phyloP scores from a whole-genome alignment of 805 yeast genomes.

The Spathaspora girioi region DNA sequence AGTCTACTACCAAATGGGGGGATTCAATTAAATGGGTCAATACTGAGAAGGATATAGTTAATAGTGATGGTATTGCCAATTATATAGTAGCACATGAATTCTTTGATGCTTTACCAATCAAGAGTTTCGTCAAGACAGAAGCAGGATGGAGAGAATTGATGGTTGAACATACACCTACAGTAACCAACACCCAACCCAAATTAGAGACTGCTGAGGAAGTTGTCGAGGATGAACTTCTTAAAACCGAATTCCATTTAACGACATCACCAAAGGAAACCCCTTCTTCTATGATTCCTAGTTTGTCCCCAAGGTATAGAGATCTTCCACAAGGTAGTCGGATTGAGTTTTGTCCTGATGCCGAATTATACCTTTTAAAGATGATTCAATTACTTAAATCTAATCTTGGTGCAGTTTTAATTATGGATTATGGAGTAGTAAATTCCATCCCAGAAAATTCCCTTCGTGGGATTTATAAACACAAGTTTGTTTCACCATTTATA shows the following conservation, averaged over 20 bases:
- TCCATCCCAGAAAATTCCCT: slow-evolving; percentile 69
- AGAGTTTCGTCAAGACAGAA: slow-evolving; percentile 54
- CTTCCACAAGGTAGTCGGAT: slow-evolving; percentile 56
- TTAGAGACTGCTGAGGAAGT: slow-evolving; percentile 13
- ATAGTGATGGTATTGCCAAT: slow-evolving; percentile 36
- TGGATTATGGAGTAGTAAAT: slow-evolving; percentile 71
- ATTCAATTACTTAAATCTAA: slow-evolving; percentile 37
- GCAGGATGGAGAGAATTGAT: slow-evolving; percentile 77
- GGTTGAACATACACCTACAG: slow-evolving; percentile 52
- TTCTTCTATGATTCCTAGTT: slow-evolving; percentile 52
- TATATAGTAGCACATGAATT: slow-evolving; percentile 81
- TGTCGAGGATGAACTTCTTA: slow-evolving; percentile 9
- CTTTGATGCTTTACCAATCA: slow-evolving; percentile 81
- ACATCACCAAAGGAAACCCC: slow-evolving; percentile 60
- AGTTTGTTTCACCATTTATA: slow-evolving; percentile 70
- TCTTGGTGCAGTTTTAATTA: slow-evolving; percentile 61
- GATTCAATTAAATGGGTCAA: slow-evolving; percentile 56
- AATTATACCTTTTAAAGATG: slow-evolving; percentile 53
- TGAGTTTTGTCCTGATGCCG: slow-evolving; percentile 75
- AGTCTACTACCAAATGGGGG: slow-evolving; percentile 48
- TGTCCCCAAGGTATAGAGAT: slow-evolving; percentile 46
- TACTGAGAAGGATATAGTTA: slow-evolving; percentile 46
- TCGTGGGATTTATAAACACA: slow-evolving; percentile 70
- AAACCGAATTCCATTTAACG: slow-evolving; percentile 52
- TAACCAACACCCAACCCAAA: slow-evolving; percentile 29